Evolutionary conservation across 169 alveolate species (phyloP).

Genomic region (Plasmodium gallinaceum): DNA sequence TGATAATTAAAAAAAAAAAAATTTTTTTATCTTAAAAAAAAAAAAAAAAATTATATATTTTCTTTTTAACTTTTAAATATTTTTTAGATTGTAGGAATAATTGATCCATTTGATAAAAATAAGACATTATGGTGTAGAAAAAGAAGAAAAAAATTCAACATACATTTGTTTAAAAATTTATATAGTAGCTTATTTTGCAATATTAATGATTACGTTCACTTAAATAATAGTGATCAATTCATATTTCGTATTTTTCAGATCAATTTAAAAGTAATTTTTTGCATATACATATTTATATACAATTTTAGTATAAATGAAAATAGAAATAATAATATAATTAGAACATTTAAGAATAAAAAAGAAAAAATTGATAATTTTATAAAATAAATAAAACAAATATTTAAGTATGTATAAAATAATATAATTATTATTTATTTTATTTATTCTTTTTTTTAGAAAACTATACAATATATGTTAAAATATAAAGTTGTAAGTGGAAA

Average conservation of each 20-base stretch:
- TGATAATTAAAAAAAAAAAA: not conserved
- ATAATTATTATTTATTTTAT: not conserved
- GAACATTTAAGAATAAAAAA: not conserved
- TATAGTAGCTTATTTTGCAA: conserved; percentile 44
- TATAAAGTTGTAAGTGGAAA: conserved; percentile 50
- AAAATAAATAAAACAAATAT: too few relatives aligned
- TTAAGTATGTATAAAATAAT: not conserved
- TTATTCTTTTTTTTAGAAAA: conserved; percentile 27
- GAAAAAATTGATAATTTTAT: not conserved
- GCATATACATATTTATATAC: not conserved
- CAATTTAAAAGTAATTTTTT: conserved; percentile 32
- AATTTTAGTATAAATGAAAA: not conserved
- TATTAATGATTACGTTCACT: conserved; percentile 51
- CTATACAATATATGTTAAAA: conserved; percentile 57
- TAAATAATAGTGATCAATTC: conserved; percentile 35
- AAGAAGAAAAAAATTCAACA: conserved; percentile 37
- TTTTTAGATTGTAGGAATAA: conserved; percentile 51
- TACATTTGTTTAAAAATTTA: conserved; percentile 34
- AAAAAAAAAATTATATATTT: not conserved
- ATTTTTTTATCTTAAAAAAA: not conserved
- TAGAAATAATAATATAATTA: not conserved
- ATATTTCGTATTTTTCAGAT: conserved; percentile 48
- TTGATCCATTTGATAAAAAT: conserved; percentile 60
- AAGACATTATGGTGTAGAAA: conserved; percentile 40
- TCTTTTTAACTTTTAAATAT: not conserved